A percentile compares a stretch with the other conserved stretches of the same genome.
Conservation (phyloP, 257 asterid species). For the Solanum ossicruentum region DNA sequence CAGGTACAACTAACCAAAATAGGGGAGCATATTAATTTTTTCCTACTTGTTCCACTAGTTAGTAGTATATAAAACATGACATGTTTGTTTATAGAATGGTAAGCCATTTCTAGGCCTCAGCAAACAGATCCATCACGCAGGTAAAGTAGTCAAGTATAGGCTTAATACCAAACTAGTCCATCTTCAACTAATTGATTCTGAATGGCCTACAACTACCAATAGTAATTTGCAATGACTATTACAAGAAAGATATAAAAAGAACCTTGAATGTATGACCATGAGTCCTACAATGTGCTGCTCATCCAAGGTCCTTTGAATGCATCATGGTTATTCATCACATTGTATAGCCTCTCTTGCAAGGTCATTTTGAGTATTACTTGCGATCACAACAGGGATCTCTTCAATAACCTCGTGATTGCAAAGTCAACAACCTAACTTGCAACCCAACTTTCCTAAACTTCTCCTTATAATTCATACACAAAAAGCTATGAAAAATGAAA, state of each 20-base stretch:
- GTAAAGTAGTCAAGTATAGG: too few relatives aligned
- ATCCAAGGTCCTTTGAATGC: constrained; percentile 47
- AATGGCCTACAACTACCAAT: constrained; percentile 12
- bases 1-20: too few relatives aligned
- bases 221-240: constrained; percentile 10
- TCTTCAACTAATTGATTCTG: constrained; percentile 29
- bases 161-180: constrained; percentile 6
- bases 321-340: constrained; percentile 25
- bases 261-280: constrained; percentile 38
- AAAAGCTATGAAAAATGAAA: too few relatives aligned
- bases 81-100: too few relatives aligned
- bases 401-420: constrained; percentile 13
- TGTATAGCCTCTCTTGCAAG: constrained; percentile 52
- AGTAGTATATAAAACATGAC: too few relatives aligned
- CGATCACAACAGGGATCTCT: constrained; percentile 13
- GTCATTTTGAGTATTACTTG: constrained; percentile 65
- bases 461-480: too few relatives aligned
- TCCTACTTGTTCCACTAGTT: too few relatives aligned
- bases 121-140: too few relatives aligned
- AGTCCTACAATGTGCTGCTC: constrained; percentile 31
- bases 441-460: too few relatives aligned
- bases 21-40: too few relatives aligned
- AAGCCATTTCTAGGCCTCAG: too few relatives aligned
- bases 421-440: neutral
- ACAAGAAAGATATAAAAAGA: constrained; percentile 38